Evolutionary conservation across 2,329 filamentous ascomycete genomes (phyloP).

Genomic region (Microcyclosporella mali): DNA sequence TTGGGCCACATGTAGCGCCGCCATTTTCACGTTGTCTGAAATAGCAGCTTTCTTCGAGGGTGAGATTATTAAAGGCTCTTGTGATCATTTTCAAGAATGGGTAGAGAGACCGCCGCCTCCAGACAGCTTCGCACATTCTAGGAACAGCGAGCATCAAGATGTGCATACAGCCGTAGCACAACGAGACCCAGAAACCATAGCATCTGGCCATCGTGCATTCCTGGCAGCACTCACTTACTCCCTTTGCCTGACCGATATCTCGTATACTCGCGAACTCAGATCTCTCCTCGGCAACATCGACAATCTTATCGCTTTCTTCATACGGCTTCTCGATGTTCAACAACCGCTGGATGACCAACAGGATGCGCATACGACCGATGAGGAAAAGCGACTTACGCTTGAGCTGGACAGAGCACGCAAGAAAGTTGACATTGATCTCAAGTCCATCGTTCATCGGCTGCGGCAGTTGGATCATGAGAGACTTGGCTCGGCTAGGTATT

Average conservation of each 20-base stretch:
- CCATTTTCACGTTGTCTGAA: constrained; percentile 83
- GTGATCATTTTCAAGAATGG: constrained; percentile 74
- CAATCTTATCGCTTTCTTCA: constrained; percentile 69
- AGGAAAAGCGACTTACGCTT: constrained; percentile 62
- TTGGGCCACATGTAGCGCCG: constrained; percentile 84
- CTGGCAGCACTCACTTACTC: constrained; percentile 61
- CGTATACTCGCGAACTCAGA: constrained; percentile 61
- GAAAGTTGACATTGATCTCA: constrained; percentile 61
- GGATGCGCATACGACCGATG: constrained; percentile 50
- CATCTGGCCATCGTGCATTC: constrained; percentile 71
- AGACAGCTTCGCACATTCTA: constrained; percentile 2
- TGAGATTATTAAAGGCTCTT: constrained; percentile 75
- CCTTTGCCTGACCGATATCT: constrained; percentile 58
- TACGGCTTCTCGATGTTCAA: constrained; percentile 70
- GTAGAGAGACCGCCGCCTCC: constrained; percentile 20
- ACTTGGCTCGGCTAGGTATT: constrained; percentile 30
- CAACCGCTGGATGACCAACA: constrained; percentile 73
- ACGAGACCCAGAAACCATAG: constrained; percentile 79
- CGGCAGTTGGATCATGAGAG: constrained; percentile 54
- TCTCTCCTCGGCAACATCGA: constrained; percentile 68
- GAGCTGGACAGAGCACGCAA: constrained; percentile 60
- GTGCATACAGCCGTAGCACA: constrained; percentile 24
- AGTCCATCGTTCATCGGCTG: constrained; percentile 52
- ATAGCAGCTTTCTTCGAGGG: constrained; percentile 84
- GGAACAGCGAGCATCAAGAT: constrained; percentile 1